These are phyloP conservation scores for Urtica urens DNA, from an alignment of 306 rosid genomes.

Conservation along the genomic window DNA sequence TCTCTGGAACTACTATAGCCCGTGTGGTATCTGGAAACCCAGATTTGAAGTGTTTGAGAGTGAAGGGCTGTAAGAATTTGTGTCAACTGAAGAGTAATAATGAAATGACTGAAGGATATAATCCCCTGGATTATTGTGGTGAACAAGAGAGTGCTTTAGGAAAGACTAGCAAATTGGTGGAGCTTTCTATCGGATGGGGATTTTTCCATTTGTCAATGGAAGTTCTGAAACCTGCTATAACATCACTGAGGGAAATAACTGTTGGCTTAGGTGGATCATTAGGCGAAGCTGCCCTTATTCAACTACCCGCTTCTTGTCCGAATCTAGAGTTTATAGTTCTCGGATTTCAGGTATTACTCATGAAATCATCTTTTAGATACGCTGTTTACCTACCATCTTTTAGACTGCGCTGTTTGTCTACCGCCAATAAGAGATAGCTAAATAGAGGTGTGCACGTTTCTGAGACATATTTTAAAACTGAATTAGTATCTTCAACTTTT, in stretches of 20 bases:
- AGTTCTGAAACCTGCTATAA: conserved; percentile 49
- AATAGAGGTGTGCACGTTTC: no score
- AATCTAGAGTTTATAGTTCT: conserved; percentile 46
- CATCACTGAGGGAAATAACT: conserved; percentile 38
- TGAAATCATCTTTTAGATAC: not conserved
- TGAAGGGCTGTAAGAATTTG: conserved; percentile 49
- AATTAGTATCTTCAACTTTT: no score
- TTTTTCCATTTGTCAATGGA: conserved; percentile 49
- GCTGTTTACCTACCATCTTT: not conserved
- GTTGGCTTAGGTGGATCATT: conserved; percentile 61
- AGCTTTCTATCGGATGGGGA: conserved; percentile 72
- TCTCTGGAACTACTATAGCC: conserved; percentile 54
- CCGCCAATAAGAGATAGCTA: no score
- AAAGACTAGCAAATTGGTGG: conserved; percentile 45
- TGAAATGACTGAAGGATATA: conserved; percentile 24
- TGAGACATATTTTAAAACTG: no score
- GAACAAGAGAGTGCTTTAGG: conserved; percentile 34
- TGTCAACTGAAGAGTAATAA: conserved; percentile 20
- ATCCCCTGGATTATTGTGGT: conserved; percentile 21
- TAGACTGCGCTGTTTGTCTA: no score
- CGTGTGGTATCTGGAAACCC: conserved; percentile 34
- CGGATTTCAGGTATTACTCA: conserved; percentile 54
- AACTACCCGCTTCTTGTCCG: conserved; percentile 44
- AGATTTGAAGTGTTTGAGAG: conserved; percentile 46
- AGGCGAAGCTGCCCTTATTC: conserved; percentile 49